phyloP scores from a whole-genome alignment of 768 basidiomycete genomes.

The Hemileccinum impolitum region DNA sequence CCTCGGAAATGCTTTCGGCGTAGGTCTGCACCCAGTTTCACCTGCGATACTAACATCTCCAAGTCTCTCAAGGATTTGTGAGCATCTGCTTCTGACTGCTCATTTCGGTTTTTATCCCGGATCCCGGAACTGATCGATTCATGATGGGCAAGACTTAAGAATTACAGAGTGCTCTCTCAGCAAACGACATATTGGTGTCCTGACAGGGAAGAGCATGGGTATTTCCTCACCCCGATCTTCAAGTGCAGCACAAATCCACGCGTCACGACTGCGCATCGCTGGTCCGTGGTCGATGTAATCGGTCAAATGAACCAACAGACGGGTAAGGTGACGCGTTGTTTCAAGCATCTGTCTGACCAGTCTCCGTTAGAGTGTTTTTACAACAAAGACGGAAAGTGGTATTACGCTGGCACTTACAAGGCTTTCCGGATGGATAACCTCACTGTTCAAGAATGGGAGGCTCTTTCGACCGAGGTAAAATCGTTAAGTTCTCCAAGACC shows the following conservation, averaged over 20 bases:
- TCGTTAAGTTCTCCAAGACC: neutral
- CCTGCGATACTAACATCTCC: conserved; percentile 7
- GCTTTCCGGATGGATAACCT: conserved; percentile 64
- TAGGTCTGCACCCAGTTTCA: conserved; percentile 31
- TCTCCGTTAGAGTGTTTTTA: conserved; percentile 68
- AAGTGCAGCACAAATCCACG: conserved; percentile 80
- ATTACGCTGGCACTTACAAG: conserved; percentile 78
- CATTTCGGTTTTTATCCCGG: neutral
- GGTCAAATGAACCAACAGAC: conserved; percentile 58
- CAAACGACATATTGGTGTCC: conserved; percentile 75
- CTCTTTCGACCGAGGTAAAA: conserved; percentile 59
- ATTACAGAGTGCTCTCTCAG: conserved; percentile 66
- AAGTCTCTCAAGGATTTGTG: conserved; percentile 60
- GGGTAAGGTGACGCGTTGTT: conserved; percentile 36
- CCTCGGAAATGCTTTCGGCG: conserved; percentile 53
- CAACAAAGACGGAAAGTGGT: conserved; percentile 77
- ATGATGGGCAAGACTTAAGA: conserved; percentile 47
- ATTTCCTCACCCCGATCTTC: conserved; percentile 67
- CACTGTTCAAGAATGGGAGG: conserved; percentile 64
- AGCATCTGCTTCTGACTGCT: conserved; percentile 20
- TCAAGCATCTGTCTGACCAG: neutral
- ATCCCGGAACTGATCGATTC: neutral
- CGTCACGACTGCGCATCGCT: conserved; percentile 72
- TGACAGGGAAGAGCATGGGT: conserved; percentile 80
- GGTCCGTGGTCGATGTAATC: conserved; percentile 62